These are phyloP conservation scores for Chondrostereum purpureum DNA, from an alignment of 1,284 basidiomycete species.

Conservation along the genomic window DNA sequence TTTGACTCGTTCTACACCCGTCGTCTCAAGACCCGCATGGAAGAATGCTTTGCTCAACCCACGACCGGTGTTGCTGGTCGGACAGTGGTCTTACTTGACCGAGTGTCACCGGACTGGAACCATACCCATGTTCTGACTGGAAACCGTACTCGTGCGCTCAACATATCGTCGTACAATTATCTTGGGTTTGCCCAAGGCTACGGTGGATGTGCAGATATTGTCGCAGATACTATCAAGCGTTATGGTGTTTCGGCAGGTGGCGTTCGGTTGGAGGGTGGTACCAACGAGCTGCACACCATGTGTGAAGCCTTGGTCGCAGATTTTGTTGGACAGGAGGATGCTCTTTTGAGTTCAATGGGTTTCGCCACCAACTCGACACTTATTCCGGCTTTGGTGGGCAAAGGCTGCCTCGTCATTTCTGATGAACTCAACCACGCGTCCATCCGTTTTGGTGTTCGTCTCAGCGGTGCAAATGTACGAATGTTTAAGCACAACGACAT, in stretches of 20 bases:
- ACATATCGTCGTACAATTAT: conserved; percentile 99
- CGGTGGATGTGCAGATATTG: conserved; percentile 91
- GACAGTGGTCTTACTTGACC: conserved; percentile 85
- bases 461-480: conserved; percentile 85
- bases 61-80: conserved; percentile 94
- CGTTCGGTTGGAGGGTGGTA: conserved; percentile 77
- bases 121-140: conserved; percentile 77
- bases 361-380: conserved; percentile 97
- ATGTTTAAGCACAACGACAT: conserved; percentile 99
- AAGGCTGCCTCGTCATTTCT: conserved; percentile 93
- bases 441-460: conserved; percentile 87
- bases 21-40: conserved; percentile 88
- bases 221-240: conserved; percentile 72
- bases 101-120: conserved; percentile 80
- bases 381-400: conserved; percentile 86
- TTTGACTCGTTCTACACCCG: conserved; percentile 99
- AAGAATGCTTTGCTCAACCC: conserved; percentile 94
- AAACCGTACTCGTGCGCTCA: conserved; percentile 81
- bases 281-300: conserved; percentile 77
- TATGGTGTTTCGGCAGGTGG: conserved; percentile 82
- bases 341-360: conserved; percentile 92
- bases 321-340: conserved; percentile 87
- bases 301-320: conserved; percentile 85
- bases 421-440: conserved; percentile 97
- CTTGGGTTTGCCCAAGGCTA: conserved; percentile 95